phyloP scores from a whole-genome alignment of 2,329 filamentous ascomycete species.

The Alternaria postmessia region DNA sequence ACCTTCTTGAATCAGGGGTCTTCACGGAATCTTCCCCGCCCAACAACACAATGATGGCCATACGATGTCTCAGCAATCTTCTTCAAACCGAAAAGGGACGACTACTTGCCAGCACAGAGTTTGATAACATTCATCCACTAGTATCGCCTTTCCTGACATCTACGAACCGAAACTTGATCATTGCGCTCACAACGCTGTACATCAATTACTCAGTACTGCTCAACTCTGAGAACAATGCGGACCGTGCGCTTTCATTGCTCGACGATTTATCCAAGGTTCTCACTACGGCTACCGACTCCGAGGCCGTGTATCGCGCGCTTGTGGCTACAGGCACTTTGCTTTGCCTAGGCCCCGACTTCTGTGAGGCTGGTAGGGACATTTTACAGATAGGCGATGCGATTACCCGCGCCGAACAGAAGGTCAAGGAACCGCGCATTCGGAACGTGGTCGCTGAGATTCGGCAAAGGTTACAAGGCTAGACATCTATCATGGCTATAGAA shows the following conservation, averaged over 20 bases:
- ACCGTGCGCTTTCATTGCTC: conserved; percentile 63
- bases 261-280: conserved; percentile 71
- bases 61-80: conserved; percentile 82
- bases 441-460: conserved; percentile 68
- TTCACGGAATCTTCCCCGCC: conserved; percentile 67
- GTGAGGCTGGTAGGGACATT: conserved; percentile 65
- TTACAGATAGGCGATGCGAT: conserved; percentile 61
- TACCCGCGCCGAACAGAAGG: conserved; percentile 58
- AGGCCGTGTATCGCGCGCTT: conserved; percentile 82
- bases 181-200: conserved; percentile 81
- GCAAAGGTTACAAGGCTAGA: conserved; percentile 52
- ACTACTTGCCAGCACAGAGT: conserved; percentile 61
- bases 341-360: conserved; percentile 67
- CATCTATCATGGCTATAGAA: background rate
- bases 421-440: conserved; percentile 68
- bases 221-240: conserved; percentile 57
- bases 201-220: conserved; percentile 86
- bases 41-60: conserved; percentile 88
- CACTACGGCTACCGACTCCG: conserved; percentile 73
- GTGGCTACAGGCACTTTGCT: conserved; percentile 84
- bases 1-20: conserved; percentile 65
- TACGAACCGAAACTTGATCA: conserved; percentile 78
- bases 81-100: conserved; percentile 80
- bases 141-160: conserved; percentile 67
- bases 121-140: conserved; percentile 68